Evolutionary conservation across 1,139 yeast genomes (phyloP), one percentile per base, ranked within the genome.

Genomic region (Sugiyamaella pinicola): DNA sequence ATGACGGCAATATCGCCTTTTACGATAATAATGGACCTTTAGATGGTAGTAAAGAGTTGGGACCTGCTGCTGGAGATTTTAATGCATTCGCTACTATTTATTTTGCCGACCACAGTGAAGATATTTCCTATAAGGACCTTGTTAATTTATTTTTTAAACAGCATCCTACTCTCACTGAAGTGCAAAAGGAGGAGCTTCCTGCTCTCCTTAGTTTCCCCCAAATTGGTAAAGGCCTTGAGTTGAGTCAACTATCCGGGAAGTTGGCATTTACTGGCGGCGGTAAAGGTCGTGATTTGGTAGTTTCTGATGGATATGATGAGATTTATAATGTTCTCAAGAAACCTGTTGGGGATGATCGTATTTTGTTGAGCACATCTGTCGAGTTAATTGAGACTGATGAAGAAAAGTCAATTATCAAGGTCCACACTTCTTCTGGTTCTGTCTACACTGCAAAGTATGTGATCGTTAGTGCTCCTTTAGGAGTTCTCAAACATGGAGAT

Each of bases 241-340:
- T 59, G 55, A 33, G 40, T n/a, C 29, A 56, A 26, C 46, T 64
- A 17, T 60, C 67, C 3, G 57, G 60, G 19, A 55, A 55, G 47
- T 43, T 51, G 35, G 55, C 55, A 18, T 42, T 45, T 12, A 87
- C 88, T 8, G 86, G 84, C 69, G 95, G 95, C 46, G 83, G 84
- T 55, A 86, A 87, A 71, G 95, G 90, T 57, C 83, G 96, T 74
- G 87, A 96, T 52, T 95, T 95, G 43, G 87, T 84, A 66, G 90
- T 96, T 1, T 74, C 87, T 55, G 96, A 95, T 68, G 96, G 96
- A 59, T 77, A 63, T 53, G 66, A 59, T 53, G 47, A 58, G 34
- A 54, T 68, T n/a, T 58, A 57, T 39, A 45, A 61, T 15, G 50
- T 52, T 9, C 43, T 68, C 15, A 41, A 56, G 28, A 61, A 57